A percentile compares a stretch with the other conserved stretches of the same genome.
Conservation (phyloP, 2,329 filamentous ascomycete genomes). For the Paramyrothecium sp. region DNA sequence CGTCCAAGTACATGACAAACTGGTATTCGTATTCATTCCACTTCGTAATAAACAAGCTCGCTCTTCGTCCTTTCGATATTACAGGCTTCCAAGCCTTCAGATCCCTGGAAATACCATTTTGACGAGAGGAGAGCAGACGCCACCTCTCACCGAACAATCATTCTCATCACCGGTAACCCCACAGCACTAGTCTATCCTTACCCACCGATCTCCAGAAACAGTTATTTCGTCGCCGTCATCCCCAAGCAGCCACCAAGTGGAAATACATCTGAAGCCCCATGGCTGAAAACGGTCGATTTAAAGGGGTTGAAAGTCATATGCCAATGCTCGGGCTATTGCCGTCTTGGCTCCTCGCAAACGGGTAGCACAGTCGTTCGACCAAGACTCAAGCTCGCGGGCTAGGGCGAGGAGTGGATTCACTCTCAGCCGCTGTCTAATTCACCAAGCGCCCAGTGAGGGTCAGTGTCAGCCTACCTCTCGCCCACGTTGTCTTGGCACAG, state of each 20-base stretch:
- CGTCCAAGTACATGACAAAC: no score
- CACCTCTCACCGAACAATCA: not conserved
- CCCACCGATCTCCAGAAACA: not conserved
- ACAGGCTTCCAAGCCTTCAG: no score
- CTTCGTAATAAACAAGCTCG: no score
- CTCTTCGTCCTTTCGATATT: no score
- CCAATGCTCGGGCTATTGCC: no score
- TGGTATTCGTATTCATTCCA: no score
- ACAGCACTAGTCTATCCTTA: not conserved
- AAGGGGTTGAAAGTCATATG: no score
- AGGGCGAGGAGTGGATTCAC: not conserved
- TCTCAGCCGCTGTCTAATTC: not conserved
- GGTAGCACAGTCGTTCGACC: not conserved
- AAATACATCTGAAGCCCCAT: not conserved
- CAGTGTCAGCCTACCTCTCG: constrained; percentile 7
- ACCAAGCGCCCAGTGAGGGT: not conserved
- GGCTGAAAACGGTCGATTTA: no score
- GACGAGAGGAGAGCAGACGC: no score
- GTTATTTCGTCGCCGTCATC: not conserved
- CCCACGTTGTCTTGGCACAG: constrained; percentile 9
- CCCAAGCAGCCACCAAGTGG: not conserved
- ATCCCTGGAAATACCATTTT: no score
- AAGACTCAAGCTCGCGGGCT: not conserved
- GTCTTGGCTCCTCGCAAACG: no score
- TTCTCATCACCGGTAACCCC: not conserved